Evolutionary conservation across 1,284 basidiomycete species (phyloP).

Genomic region (Chondrostereum purpureum): DNA sequence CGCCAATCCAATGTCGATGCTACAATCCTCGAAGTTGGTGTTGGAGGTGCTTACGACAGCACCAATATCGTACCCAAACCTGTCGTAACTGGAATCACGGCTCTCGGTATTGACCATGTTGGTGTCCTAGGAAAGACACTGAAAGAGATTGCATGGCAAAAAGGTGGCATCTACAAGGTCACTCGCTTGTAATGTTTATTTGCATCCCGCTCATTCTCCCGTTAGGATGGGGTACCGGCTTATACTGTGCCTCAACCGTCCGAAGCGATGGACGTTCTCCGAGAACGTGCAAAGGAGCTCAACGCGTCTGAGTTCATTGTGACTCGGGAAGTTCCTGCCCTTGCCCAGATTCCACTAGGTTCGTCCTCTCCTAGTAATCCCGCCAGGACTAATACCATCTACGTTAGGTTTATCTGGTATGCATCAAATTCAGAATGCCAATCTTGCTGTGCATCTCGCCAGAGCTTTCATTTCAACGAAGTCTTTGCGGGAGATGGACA

Average conservation of each 20-base stretch:
- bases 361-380: slow-evolving; percentile 12
- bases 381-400: slow-evolving; percentile 3
- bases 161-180: slow-evolving; percentile 95
- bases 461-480: slow-evolving; percentile 58
- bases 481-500: slow-evolving; percentile 21
- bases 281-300: slow-evolving; percentile 58
- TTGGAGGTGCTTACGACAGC: slow-evolving; percentile 92
- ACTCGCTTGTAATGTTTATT: slow-evolving; percentile 7
- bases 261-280: slow-evolving; percentile 64
- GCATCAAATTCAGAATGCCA: slow-evolving; percentile 90
- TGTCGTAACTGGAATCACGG: slow-evolving; percentile 83
- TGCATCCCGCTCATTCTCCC: slow-evolving; percentile 9
- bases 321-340: slow-evolving; percentile 37
- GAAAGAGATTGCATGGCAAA: slow-evolving; percentile 89
- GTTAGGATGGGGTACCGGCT: slow-evolving; percentile 76
- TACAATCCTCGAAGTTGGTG: slow-evolving; percentile 94
- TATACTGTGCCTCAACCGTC: slow-evolving; percentile 74
- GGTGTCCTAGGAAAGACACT: slow-evolving; percentile 86
- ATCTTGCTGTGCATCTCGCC: slow-evolving; percentile 76
- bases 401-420: slow-evolving; percentile 73
- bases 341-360: slow-evolving; percentile 63
- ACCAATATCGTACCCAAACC: slow-evolving; percentile 95
- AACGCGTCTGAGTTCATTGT: slow-evolving; percentile 65
- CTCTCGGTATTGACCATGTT: slow-evolving; percentile 94
- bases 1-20: slow-evolving; percentile 76